Conservation (phyloP, 208 protist genomes). For the Leishmania mexicana region DNA sequence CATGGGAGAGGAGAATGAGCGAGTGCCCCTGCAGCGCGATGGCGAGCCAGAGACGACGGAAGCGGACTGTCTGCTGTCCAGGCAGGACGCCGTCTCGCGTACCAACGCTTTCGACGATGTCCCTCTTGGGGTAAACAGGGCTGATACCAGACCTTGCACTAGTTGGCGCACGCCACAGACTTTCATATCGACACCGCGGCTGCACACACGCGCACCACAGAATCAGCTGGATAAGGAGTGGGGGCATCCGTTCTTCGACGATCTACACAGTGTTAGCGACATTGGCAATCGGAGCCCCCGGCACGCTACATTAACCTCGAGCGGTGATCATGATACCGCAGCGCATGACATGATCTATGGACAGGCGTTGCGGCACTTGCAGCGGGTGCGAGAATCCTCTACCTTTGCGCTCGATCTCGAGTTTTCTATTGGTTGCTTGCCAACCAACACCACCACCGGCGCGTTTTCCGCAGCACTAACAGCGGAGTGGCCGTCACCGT, state of each 20-base stretch:
- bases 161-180: background rate
- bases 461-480: background rate
- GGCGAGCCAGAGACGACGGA: background rate
- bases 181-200: background rate
- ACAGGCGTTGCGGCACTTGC: background rate
- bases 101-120: background rate
- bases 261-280: background rate
- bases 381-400: background rate
- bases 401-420: background rate
- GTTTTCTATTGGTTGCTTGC: background rate
- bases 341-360: background rate
- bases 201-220: background rate
- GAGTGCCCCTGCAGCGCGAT: background rate
- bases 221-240: background rate
- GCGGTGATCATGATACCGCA: background rate
- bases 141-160: background rate
- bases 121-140: background rate
- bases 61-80: background rate
- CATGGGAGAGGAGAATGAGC: background rate
- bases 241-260: background rate
- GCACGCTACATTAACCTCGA: background rate
- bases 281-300: background rate
- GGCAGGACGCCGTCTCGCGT: background rate
- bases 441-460: background rate
- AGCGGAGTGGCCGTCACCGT: slow-evolving; percentile 5